phyloP scores from a whole-genome alignment of 805 yeast species.

The Vanderwaltozyma verrucispora region DNA sequence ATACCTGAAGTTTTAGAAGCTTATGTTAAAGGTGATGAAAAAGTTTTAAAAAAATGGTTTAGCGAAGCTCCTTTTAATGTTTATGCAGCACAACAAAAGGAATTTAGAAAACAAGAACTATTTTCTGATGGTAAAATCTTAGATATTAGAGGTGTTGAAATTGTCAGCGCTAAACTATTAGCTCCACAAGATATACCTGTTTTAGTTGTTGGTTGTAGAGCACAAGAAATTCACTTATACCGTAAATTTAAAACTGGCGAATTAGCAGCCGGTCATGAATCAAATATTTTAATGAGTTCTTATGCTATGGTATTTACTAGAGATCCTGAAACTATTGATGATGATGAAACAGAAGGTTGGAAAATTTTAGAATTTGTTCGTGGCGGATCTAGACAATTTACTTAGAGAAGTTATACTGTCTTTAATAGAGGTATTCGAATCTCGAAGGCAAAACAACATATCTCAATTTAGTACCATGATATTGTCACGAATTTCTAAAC shows the following conservation, averaged over 20 bases:
- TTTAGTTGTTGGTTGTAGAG: slow-evolving; percentile 86
- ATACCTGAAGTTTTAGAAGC: slow-evolving; percentile 95
- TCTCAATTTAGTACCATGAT: too few species aligned
- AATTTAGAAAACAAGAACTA: slow-evolving; percentile 80
- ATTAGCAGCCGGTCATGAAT: slow-evolving; percentile 92
- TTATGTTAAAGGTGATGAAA: slow-evolving; percentile 82
- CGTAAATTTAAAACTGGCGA: slow-evolving; percentile 88
- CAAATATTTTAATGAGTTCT: slow-evolving; percentile 83
- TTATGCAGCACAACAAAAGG: slow-evolving; percentile 88
- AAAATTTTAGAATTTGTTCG: slow-evolving; percentile 87
- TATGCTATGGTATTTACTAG: slow-evolving; percentile 95
- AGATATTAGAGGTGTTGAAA: slow-evolving; percentile 92
- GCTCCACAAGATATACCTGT: slow-evolving; percentile 92
- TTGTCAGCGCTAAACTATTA: slow-evolving; percentile 74
- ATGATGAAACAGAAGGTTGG: slow-evolving; percentile 95
- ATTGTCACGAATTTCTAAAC: too few species aligned
- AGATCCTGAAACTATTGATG: slow-evolving; percentile 82
- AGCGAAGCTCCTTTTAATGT: slow-evolving; percentile 96
- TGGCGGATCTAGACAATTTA: slow-evolving; percentile 83
- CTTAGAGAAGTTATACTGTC: too few species aligned
- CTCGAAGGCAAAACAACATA: too few species aligned
- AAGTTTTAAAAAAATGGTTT: slow-evolving; percentile 77
- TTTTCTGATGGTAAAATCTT: slow-evolving; percentile 85
- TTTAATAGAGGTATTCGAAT: too few species aligned
- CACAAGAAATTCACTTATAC: slow-evolving; percentile 87